These are phyloP conservation scores for Ilyonectria destructans DNA, from an alignment of 2,329 filamentous ascomycete genomes.

Conservation along the genomic window DNA sequence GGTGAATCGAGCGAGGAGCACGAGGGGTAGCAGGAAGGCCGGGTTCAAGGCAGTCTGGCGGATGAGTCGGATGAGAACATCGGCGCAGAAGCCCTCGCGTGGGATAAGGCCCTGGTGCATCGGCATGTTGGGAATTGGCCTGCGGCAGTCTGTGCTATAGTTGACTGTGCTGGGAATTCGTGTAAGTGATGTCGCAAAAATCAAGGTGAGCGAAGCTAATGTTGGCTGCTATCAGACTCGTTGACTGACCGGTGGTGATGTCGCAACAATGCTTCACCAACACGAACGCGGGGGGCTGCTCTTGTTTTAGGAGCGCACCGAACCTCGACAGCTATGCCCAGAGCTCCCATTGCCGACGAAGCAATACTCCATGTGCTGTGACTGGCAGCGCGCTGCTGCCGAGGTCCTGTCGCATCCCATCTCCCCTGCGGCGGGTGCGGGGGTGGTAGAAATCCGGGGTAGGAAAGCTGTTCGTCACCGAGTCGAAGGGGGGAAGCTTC, in stretches of 20 bases:
- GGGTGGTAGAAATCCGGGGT: constrained; percentile 27
- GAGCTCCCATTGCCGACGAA: constrained; percentile 1
- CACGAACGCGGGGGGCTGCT: background rate
- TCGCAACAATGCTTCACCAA: background rate
- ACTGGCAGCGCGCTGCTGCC: constrained; percentile 7
- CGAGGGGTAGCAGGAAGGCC: constrained; percentile 73
- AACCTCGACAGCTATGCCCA: background rate
- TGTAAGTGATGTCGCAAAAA: constrained; percentile 3
- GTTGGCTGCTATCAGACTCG: background rate
- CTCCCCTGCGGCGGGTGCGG: constrained; percentile 6
- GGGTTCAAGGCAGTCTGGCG: constrained; percentile 77
- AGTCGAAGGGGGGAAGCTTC: constrained; percentile 1
- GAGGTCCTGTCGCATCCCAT: constrained; percentile 18
- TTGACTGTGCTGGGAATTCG: background rate
- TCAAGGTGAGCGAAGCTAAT: background rate
- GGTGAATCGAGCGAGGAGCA: constrained; percentile 77
- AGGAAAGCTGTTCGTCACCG: constrained; percentile 18
- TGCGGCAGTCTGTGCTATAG: background rate
- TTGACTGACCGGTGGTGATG: background rate
- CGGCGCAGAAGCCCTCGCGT: constrained; percentile 73
- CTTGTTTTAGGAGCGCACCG: constrained; percentile 13
- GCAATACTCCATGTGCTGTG: constrained; percentile 21
- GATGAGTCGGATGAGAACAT: constrained; percentile 72
- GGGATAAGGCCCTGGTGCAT: constrained; percentile 69
- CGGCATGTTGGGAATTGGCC: constrained; percentile 48